Evolutionary conservation across 305 asterid species (phyloP).

Genomic region (Euphrasia arctica): DNA sequence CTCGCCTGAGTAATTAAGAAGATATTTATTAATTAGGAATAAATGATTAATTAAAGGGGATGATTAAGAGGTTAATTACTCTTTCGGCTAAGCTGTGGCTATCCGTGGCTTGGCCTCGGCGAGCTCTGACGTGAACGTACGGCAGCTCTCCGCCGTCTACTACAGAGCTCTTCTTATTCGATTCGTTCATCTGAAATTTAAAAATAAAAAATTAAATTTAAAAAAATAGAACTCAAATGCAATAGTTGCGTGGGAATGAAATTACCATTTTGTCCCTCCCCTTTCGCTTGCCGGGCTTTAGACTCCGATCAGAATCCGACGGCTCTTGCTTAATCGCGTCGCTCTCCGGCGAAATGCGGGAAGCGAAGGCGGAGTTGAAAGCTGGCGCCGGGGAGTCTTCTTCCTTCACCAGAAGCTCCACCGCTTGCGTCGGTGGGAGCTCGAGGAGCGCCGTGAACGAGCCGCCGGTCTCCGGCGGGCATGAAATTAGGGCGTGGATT

Average conservation of each 20-base stretch:
- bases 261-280: constrained; percentile 68
- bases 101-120: constrained; percentile 97
- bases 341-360: constrained; percentile 22
- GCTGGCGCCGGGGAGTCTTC: constrained; percentile 45
- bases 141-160: constrained; percentile 62
- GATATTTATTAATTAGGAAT: constrained; percentile 29
- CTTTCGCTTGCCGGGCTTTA: constrained; percentile 62
- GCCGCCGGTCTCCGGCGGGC: constrained; percentile 39
- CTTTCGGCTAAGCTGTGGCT: constrained; percentile 99
- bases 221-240: background rate
- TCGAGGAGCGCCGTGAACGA: constrained; percentile 89
- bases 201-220: background rate
- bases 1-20: constrained; percentile 59
- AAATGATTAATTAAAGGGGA: constrained; percentile 2
- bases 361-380: constrained; percentile 41
- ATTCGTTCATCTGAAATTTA: constrained; percentile 46
- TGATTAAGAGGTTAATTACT: constrained; percentile 39
- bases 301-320: constrained; percentile 45
- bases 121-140: constrained; percentile 89
- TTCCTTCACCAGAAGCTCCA: constrained; percentile 70
- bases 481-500: constrained; percentile 37
- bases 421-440: constrained; percentile 84
- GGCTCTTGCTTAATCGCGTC: constrained; percentile 59
- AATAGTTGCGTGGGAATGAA: constrained; percentile 4
- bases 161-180: constrained; percentile 49